Base-by-base conservation (phyloP, 306 rosid genomes). In the Pueraria montana region DNA sequence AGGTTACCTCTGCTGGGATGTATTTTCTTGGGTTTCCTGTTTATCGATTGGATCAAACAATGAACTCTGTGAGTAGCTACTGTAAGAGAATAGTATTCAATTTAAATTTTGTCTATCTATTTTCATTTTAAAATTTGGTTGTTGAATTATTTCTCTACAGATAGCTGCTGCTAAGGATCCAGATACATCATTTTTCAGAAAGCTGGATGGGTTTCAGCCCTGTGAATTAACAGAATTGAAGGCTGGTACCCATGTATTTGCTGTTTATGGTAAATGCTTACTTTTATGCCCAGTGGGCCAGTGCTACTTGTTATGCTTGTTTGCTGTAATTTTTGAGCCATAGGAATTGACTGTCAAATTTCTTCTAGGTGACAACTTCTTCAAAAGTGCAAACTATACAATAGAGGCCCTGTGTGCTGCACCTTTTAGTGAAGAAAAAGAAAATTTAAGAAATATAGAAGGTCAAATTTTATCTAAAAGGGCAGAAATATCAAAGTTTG, bases 21-120 rank as follows among this genome's bases (percentile, higher is more conserved):
- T 96, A 91, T 88, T 96, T 96, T 89, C 98, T 96, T 74, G 97
- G 98, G 73, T 96, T 96, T 82, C 98, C 99, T 62, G 97, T 96
- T 74, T 96, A 96, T 89, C 97, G 95, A 50, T 82, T 96, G 82
- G 97, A 94, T 76, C 98, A 90, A 74, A 91, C 97, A 71, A 76
- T 82, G 67, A 96, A 88, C 86, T 89, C 94, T 10, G 99, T 96
- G 86, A 86, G 99, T 88, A 77, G 58, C 76, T 82, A 40, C 56
- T 67, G 64, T 61, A 45, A 84, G 58, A 40, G 45, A 45, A 72
- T 1, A 49, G 2, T 23, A 30, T 82, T 73, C 21, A 20, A 24
- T 74, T 83, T 36, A 36, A 78, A 65, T 50, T 42, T 63, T 69
- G 36, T 45, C 36, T 5, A 2, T 70, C 46, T 23, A 69, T 52